Percentiles rank a stretch among this genome's conserved stretches.
phyloP scores from a whole-genome alignment of 1,284 basidiomycete genomes.

The Malassezia equina region DNA sequence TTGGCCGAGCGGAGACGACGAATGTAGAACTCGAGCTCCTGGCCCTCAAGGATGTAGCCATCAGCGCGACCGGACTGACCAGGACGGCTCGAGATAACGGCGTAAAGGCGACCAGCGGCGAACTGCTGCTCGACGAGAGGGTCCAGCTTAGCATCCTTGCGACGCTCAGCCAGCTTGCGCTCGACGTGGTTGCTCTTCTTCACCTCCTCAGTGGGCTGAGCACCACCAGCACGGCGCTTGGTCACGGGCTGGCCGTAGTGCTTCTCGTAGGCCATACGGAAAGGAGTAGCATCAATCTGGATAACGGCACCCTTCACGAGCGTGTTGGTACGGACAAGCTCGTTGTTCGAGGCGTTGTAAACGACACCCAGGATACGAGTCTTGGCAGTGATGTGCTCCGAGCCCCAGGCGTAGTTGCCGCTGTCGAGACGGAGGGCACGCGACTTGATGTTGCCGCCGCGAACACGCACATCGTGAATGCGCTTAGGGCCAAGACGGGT shows the following conservation, averaged over 20 bases:
- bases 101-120: slow-evolving; percentile 46
- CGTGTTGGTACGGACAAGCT: slow-evolving; percentile 49
- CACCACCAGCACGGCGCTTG: slow-evolving; percentile 40
- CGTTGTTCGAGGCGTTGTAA: slow-evolving; percentile 49
- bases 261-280: slow-evolving; percentile 49
- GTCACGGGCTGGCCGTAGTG: slow-evolving; percentile 48
- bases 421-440: slow-evolving; percentile 47
- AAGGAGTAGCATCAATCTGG: slow-evolving; percentile 47
- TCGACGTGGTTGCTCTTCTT: slow-evolving; percentile 38
- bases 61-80: slow-evolving; percentile 45
- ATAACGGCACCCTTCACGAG: slow-evolving; percentile 47
- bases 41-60: slow-evolving; percentile 47
- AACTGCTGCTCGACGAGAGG: slow-evolving; percentile 47
- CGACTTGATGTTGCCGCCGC: slow-evolving; percentile 47
- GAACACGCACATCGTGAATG: slow-evolving; percentile 46
- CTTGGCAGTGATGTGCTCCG: slow-evolving; percentile 48
- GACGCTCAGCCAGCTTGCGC: slow-evolving; percentile 37
- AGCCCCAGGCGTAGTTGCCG: slow-evolving; percentile 48
- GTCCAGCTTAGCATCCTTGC: slow-evolving; percentile 43
- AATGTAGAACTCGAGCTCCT: slow-evolving; percentile 47
- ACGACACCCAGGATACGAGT: slow-evolving; percentile 47
- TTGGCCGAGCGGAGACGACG: slow-evolving; percentile 39
- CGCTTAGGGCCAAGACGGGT: slow-evolving; percentile 47
- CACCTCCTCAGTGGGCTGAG: slow-evolving; percentile 29
- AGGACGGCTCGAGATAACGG: slow-evolving; percentile 41